These are phyloP conservation scores for Paraphoma chrysanthemicola DNA, from an alignment of 2,329 filamentous ascomycete species.

Conservation along the genomic window DNA sequence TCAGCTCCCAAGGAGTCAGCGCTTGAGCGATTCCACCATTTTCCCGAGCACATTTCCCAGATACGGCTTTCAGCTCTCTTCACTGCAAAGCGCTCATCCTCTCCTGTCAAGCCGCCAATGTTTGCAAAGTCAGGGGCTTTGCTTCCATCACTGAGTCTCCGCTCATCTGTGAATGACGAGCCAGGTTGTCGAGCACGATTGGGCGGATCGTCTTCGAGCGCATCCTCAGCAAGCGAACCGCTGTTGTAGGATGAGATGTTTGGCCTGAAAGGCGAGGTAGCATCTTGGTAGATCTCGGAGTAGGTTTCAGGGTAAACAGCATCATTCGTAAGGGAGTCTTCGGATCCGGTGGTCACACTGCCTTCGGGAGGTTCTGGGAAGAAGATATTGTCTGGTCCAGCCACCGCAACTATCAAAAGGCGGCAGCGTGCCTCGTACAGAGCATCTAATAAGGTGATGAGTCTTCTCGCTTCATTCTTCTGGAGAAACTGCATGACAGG, in stretches of 20 bases:
- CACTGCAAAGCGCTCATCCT: slow-evolving; percentile 83
- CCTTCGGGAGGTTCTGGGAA: slow-evolving; percentile 61
- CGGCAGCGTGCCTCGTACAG: slow-evolving; percentile 81
- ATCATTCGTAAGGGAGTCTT: slow-evolving; percentile 48
- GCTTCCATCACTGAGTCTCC: slow-evolving; percentile 15
- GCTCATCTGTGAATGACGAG: slow-evolving; percentile 37
- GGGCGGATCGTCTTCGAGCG: slow-evolving; percentile 59
- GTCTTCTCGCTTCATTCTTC: slow-evolving; percentile 81
- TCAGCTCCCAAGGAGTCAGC: slow-evolving; percentile 67
- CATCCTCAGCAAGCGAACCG: slow-evolving; percentile 48
- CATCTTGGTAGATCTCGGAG: slow-evolving; percentile 79
- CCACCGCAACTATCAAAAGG: slow-evolving; percentile 71
- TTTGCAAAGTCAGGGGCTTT: slow-evolving; percentile 68
- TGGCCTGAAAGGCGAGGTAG: slow-evolving; percentile 76
- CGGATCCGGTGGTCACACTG: background rate
- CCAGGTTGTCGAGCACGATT: slow-evolving; percentile 46
- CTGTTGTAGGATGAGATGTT: slow-evolving; percentile 72
- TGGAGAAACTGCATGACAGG: slow-evolving; percentile 71
- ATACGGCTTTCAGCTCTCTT: slow-evolving; percentile 78
- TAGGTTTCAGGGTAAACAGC: slow-evolving; percentile 70
- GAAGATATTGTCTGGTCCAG: slow-evolving; percentile 76
- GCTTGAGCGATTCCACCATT: slow-evolving; percentile 74
- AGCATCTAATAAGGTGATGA: slow-evolving; percentile 82
- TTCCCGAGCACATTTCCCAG: slow-evolving; percentile 79
- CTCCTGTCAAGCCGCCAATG: slow-evolving; percentile 73